These are phyloP conservation scores for Candida dajiaensis DNA, from an alignment of 805 yeast genomes.

Conservation along the genomic window DNA sequence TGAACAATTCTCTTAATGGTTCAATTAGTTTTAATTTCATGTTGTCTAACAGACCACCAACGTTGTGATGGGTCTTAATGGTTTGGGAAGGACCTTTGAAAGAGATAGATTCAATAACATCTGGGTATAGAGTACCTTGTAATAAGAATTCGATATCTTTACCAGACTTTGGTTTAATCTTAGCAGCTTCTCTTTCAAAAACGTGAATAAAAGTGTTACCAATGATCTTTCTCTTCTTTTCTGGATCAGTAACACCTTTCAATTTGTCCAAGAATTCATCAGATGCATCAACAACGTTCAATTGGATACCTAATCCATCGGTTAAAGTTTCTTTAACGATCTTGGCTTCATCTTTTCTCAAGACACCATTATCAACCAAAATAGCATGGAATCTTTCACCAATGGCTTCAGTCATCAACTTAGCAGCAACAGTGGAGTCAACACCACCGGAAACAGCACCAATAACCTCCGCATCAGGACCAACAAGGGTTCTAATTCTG, in stretches of 20 bases:
- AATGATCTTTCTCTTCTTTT: conserved; percentile 96
- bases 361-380: conserved; percentile 95
- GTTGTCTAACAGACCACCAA: conserved; percentile 95
- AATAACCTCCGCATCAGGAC: conserved; percentile 96
- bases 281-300: conserved; percentile 91
- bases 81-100: conserved; percentile 99
- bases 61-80: conserved; percentile 98
- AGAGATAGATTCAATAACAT: conserved; percentile 96
- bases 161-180: conserved; percentile 83
- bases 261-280: conserved; percentile 83
- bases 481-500: conserved; percentile 85
- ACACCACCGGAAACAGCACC: conserved; percentile 99
- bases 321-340: conserved; percentile 84
- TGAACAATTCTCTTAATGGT: conserved; percentile 97
- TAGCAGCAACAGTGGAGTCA: conserved; percentile 98
- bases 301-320: conserved; percentile 89
- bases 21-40: conserved; percentile 98
- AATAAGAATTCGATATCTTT: conserved; percentile 86
- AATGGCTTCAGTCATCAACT: conserved; percentile 95
- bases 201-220: conserved; percentile 97
- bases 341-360: conserved; percentile 91
- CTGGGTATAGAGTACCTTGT: conserved; percentile 98
- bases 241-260: conserved; percentile 96
- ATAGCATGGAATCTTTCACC: conserved; percentile 99
- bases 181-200: conserved; percentile 92